Percentiles rank a stretch among this genome's conserved stretches.
Evolutionary conservation across 805 yeast species (phyloP).

Genomic region (Kazachstania bromeliacearum): DNA sequence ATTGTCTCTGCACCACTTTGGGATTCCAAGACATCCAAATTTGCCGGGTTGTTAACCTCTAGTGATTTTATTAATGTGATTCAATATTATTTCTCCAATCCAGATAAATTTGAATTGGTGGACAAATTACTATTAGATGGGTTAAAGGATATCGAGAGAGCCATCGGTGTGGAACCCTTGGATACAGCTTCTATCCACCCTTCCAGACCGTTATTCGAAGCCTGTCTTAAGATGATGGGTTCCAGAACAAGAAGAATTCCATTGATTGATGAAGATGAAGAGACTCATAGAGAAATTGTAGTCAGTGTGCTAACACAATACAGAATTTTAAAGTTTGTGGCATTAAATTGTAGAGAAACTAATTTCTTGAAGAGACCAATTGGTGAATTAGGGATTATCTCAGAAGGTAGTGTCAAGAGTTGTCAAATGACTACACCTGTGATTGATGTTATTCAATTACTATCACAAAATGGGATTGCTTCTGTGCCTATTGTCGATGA

Average conservation of each 20-base stretch:
- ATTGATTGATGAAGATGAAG: conserved; percentile 86
- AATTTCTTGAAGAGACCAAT: conserved; percentile 71
- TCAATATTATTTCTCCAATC: conserved; percentile 83
- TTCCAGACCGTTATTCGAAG: conserved; percentile 78
- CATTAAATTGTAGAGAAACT: conserved; percentile 92
- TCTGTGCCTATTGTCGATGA: conserved; percentile 91
- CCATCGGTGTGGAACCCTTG: conserved; percentile 75
- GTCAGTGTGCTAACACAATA: conserved; percentile 94
- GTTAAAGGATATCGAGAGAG: conserved; percentile 73
- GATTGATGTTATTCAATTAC: conserved; percentile 77
- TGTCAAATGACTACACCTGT: conserved; percentile 90
- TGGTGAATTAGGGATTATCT: conserved; percentile 56
- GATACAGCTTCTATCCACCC: conserved; percentile 89
- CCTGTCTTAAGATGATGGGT: conserved; percentile 84
- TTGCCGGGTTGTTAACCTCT: conserved; percentile 90
- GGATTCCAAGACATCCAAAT: conserved; percentile 80
- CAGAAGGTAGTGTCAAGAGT: conserved; percentile 50
- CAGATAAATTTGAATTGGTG: conserved; percentile 80
- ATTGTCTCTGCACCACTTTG: conserved; percentile 96
- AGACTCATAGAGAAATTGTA: conserved; percentile 85
- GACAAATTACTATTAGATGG: conserved; percentile 82
- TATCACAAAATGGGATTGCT: conserved; percentile 73
- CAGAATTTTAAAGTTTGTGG: conserved; percentile 88
- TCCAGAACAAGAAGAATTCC: conserved; percentile 90
- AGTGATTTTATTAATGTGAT: conserved; percentile 91